Percentiles rank a stretch among this genome's conserved stretches.
Evolutionary conservation across 139 green algal genomes (phyloP).

Genomic region (Chlamydomonas applanata): DNA sequence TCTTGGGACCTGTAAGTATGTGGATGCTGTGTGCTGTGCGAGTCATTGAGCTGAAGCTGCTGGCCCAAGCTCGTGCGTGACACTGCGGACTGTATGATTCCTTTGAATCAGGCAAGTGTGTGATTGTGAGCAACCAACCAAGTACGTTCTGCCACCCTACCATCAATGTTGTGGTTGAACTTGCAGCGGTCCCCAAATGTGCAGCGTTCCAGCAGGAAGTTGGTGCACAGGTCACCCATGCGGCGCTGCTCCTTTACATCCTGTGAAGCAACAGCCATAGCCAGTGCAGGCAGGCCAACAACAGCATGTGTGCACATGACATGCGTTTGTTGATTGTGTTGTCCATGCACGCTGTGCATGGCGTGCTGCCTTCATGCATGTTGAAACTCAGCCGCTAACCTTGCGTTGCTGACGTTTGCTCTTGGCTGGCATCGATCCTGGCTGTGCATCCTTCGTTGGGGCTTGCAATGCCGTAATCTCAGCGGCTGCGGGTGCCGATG

Average conservation of each 20-base stretch:
- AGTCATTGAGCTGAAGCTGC: no score
- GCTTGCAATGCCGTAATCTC: neutral
- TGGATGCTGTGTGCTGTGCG: no score
- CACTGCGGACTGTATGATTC: no score
- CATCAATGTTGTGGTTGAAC: slow-evolving; percentile 63
- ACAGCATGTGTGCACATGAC: neutral
- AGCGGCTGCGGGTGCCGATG: no score
- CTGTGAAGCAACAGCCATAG: neutral
- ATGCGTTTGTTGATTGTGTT: no score
- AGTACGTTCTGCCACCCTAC: no score
- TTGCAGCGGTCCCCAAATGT: slow-evolving; percentile 50
- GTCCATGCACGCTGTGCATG: neutral
- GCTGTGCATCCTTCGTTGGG: neutral
- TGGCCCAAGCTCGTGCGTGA: no score
- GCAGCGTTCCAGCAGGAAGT: slow-evolving; percentile 46
- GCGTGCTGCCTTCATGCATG: neutral
- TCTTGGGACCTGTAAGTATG: no score
- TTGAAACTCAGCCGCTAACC: neutral
- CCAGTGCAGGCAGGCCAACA: neutral
- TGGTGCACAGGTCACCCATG: slow-evolving; percentile 37
- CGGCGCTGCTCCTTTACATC: slow-evolving; percentile 1
- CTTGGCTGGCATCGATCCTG: neutral
- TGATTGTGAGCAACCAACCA: no score
- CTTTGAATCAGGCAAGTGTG: no score
- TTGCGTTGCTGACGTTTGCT: neutral